These are phyloP conservation scores for Pseudogymnoascus sp. DNA, from an alignment of 2,329 filamentous ascomycete genomes.

Conservation along the genomic window DNA sequence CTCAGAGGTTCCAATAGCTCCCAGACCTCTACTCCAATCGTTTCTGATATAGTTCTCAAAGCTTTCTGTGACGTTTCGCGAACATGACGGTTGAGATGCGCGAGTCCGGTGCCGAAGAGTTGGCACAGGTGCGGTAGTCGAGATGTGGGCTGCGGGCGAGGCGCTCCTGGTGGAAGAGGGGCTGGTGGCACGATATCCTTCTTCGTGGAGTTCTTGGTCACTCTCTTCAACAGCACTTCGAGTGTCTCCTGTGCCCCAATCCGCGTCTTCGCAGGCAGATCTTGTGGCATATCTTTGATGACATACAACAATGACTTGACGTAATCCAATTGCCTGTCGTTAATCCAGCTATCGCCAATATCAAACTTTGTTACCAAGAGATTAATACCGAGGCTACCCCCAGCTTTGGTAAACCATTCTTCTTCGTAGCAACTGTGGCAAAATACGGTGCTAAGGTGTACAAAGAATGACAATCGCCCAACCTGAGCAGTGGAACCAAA, in stretches of 20 bases:
- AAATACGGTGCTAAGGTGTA: slow-evolving; percentile 71
- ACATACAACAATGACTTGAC: slow-evolving; percentile 90
- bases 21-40: slow-evolving; percentile 69
- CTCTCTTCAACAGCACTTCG: slow-evolving; percentile 66
- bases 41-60: slow-evolving; percentile 71
- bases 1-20: slow-evolving; percentile 86
- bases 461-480: slow-evolving; percentile 74
- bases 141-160: slow-evolving; percentile 50
- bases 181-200: slow-evolving; percentile 54
- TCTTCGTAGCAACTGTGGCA: slow-evolving; percentile 95
- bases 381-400: slow-evolving; percentile 82
- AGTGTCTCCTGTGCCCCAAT: slow-evolving; percentile 75
- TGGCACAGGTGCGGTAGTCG: slow-evolving; percentile 70
- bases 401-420: slow-evolving; percentile 97
- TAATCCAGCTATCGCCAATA: slow-evolving; percentile 75
- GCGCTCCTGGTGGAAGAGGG: slow-evolving; percentile 47
- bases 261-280: slow-evolving; percentile 83
- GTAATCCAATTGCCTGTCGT: slow-evolving; percentile 76
- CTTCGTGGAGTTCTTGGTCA: slow-evolving; percentile 71
- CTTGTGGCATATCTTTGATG: slow-evolving; percentile 94
- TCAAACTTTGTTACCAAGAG: slow-evolving; percentile 78
- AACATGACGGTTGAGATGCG: slow-evolving; percentile 93
- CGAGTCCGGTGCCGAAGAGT: slow-evolving; percentile 78
- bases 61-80: slow-evolving; percentile 77
- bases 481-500: slow-evolving; percentile 68